Conservation (phyloP, 1,284 basidiomycete genomes). For the Volvariella surrecta region DNA sequence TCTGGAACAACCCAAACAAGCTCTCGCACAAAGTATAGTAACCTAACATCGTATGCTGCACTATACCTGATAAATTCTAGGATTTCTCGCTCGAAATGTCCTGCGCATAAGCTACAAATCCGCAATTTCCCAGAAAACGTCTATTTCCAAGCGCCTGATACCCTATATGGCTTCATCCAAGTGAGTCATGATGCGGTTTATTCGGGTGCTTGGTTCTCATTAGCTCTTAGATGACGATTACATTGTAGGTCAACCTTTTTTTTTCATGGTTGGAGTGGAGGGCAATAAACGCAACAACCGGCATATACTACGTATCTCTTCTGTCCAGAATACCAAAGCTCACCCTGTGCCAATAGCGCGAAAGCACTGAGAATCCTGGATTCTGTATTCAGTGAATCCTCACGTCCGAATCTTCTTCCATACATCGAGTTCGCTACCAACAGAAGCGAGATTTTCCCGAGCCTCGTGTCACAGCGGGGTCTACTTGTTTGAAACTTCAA, state of each 20-base stretch:
- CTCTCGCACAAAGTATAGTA: conserved; percentile 31
- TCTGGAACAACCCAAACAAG: conserved; percentile 51
- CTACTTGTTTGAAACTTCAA: conserved; percentile 49
- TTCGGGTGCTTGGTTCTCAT: conserved; percentile 5
- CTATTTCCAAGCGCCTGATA: conserved; percentile 53
- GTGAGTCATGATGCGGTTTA: conserved; percentile 21
- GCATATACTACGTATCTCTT: conserved; percentile 42
- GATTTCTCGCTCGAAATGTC: conserved; percentile 37
- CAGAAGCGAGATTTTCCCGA: conserved; percentile 16
- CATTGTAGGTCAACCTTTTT: conserved; percentile 52
- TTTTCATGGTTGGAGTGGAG: conserved; percentile 49
- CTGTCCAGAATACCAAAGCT: no score
- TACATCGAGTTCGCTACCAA: conserved; percentile 4
- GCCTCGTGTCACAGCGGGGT: conserved; percentile 36
- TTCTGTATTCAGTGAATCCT: conserved; percentile 7
- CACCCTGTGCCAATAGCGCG: background rate
- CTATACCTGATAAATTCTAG: background rate
- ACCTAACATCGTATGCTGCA: background rate
- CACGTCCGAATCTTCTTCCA: conserved; percentile 11
- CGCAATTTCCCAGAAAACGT: conserved; percentile 50
- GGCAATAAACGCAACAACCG: conserved; percentile 47
- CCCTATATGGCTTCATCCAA: conserved; percentile 56
- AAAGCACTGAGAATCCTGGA: conserved; percentile 33
- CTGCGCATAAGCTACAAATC: conserved; percentile 35
- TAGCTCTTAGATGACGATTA: conserved; percentile 58